These are phyloP conservation scores for Aspergillus ellipticus DNA, from an alignment of 495 filamentous ascomycete species.

Conservation along the genomic window DNA sequence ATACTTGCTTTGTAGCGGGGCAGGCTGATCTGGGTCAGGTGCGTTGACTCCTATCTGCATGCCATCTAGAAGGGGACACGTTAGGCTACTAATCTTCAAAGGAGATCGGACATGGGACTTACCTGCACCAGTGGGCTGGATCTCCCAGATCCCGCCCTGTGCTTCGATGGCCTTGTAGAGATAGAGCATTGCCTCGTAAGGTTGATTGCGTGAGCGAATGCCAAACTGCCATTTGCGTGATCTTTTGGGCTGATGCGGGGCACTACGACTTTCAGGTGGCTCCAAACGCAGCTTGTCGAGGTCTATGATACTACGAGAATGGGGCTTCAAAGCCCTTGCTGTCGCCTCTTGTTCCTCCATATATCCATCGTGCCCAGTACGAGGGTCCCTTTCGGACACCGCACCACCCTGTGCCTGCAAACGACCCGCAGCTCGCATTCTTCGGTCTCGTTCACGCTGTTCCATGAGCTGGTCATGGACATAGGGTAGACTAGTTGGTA, in stretches of 20 bases:
- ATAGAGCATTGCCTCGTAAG: constrained; percentile 87
- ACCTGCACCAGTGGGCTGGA: constrained; percentile 43
- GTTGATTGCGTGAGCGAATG: constrained; percentile 88
- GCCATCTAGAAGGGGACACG: constrained; percentile 10
- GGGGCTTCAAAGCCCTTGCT: constrained; percentile 72
- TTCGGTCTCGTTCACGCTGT: constrained; percentile 45
- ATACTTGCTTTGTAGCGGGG: constrained; percentile 45
- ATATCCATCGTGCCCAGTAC: constrained; percentile 49
- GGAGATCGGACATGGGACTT: constrained; percentile 2
- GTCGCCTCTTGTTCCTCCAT: constrained; percentile 74
- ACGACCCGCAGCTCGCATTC: constrained; percentile 26
- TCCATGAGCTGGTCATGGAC: constrained; percentile 91
- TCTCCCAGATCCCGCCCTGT: constrained; percentile 82
- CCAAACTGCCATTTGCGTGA: constrained; percentile 95
- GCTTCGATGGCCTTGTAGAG: constrained; percentile 86
- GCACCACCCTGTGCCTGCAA: constrained; percentile 22
- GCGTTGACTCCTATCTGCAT: constrained; percentile 24
- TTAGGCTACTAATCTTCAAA: not conserved
- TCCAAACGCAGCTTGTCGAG: constrained; percentile 53
- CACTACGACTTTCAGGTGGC: constrained; percentile 64
- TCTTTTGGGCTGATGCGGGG: constrained; percentile 58
- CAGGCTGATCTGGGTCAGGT: constrained; percentile 26
- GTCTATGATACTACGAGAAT: constrained; percentile 61
- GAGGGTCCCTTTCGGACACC: constrained; percentile 44
- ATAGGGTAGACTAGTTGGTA: constrained; percentile 83